A percentile compares a stretch with the other conserved stretches of the same genome.
Evolutionary conservation across 805 yeast species (phyloP).

Genomic region (Saccharomycopsis lassenensis): DNA sequence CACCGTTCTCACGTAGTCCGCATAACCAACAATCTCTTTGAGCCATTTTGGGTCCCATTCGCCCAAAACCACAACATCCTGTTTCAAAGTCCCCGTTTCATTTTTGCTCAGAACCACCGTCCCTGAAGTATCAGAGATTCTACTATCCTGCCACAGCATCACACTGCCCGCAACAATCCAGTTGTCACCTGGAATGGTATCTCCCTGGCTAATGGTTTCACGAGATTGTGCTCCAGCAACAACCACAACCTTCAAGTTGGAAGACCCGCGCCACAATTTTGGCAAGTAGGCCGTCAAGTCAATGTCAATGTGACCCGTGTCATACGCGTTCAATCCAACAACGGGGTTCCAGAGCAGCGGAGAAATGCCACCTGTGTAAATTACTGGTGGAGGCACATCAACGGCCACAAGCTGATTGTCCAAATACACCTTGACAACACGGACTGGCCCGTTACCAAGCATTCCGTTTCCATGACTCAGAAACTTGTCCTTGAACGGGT

Average conservation of each 20-base stretch:
- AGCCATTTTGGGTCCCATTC: too few species aligned
- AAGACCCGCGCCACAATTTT: slow-evolving; percentile 37
- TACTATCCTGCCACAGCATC: slow-evolving; percentile 11
- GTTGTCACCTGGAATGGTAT: slow-evolving; percentile 16
- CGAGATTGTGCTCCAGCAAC: slow-evolving; percentile 36
- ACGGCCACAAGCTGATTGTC: slow-evolving; percentile 50
- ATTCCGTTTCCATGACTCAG: slow-evolving; percentile 29
- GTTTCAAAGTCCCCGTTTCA: too few species aligned
- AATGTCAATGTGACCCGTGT: slow-evolving; percentile 55
- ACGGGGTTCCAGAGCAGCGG: slow-evolving; percentile 77
- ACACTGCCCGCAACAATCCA: slow-evolving; percentile 20
- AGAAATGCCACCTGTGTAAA: slow-evolving; percentile 73
- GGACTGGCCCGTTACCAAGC: slow-evolving; percentile 59
- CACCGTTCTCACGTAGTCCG: too few species aligned
- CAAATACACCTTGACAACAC: slow-evolving; percentile 53
- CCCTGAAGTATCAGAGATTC: too few species aligned
- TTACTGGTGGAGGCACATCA: slow-evolving; percentile 58
- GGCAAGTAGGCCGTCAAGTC: slow-evolving; percentile 68
- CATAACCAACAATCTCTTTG: too few species aligned
- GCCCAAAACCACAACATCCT: too few species aligned
- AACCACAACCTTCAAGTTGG: slow-evolving; percentile 37
- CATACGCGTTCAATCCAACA: slow-evolving; percentile 65
- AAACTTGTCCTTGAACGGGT: slow-evolving; percentile 33
- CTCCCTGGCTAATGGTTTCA: too few species aligned
- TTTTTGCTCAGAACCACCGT: too few species aligned